Percentiles rank a stretch among this genome's conserved stretches.
Evolutionary conservation across 257 asterid species (phyloP).

Genomic region (Solanum paucissectum): DNA sequence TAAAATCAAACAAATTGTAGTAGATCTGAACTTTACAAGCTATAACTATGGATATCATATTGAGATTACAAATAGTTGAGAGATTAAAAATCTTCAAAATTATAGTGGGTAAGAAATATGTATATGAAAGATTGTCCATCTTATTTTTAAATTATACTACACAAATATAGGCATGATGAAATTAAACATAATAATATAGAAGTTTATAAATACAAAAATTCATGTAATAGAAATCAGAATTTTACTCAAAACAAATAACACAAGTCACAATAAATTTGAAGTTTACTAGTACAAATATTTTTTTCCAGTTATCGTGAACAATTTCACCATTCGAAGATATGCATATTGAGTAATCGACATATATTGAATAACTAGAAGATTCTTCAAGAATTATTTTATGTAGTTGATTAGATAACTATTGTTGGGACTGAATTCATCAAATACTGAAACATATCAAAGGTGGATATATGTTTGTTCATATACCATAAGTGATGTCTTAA

Average conservation of each 20-base stretch:
- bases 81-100: neutral
- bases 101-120: neutral
- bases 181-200: neutral
- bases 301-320: neutral
- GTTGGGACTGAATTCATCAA: neutral
- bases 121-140: neutral
- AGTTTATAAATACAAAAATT: neutral
- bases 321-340: neutral
- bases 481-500: neutral
- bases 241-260: neutral
- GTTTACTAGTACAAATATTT: neutral
- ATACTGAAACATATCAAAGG: neutral
- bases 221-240: neutral
- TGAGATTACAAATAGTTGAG: neutral
- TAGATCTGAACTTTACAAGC: neutral
- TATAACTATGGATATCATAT: neutral
- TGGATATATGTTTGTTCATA: neutral
- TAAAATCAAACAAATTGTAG: neutral
- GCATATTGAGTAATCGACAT: neutral
- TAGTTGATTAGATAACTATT: no score
- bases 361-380: neutral
- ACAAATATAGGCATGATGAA: neutral
- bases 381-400: neutral
- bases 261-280: neutral
- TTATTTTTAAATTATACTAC: neutral